Conservation (phyloP, 306 rosid species). For the Cicer pinnatifidum region DNA sequence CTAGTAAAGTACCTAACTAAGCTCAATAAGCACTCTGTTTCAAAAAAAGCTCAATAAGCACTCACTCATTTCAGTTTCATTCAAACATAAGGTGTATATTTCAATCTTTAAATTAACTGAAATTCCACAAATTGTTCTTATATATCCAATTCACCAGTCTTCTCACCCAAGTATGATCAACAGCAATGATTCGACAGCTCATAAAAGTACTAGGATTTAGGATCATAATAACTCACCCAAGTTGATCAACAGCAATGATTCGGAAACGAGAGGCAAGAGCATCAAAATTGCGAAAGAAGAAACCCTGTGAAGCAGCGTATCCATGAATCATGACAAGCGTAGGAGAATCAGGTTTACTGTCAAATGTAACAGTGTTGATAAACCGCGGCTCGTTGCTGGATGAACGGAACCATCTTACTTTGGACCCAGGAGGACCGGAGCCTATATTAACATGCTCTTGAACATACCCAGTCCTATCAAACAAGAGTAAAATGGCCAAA, state of each 20-base stretch:
- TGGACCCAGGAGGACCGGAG: conserved; percentile 93
- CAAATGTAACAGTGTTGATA: conserved; percentile 81
- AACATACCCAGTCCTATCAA: conserved; percentile 81
- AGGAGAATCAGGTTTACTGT: conserved; percentile 69
- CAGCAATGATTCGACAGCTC: background rate
- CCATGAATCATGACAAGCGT: conserved; percentile 96
- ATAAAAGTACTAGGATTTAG: conserved; percentile 1
- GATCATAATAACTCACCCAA: conserved; percentile 68
- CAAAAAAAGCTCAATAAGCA: conserved; percentile 9
- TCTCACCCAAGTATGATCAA: background rate
- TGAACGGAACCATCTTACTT: conserved; percentile 89
- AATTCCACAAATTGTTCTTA: background rate
- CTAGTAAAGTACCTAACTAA: conserved; percentile 22
- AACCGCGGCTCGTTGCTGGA: conserved; percentile 74
- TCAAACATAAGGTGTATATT: background rate
- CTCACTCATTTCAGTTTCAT: conserved; percentile 3
- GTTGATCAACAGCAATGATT: conserved; percentile 90
- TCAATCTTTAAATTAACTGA: conserved; percentile 3
- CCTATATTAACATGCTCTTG: conserved; percentile 90
- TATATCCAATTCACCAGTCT: conserved; percentile 3
- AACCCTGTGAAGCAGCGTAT: conserved; percentile 89
- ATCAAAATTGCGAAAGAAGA: conserved; percentile 92
- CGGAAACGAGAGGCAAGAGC: conserved; percentile 81
- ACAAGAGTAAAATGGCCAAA: background rate
- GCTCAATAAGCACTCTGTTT: conserved; percentile 6